Conservation (phyloP, 179 eudicot genomes). For the Spinacia oleracea region DNA sequence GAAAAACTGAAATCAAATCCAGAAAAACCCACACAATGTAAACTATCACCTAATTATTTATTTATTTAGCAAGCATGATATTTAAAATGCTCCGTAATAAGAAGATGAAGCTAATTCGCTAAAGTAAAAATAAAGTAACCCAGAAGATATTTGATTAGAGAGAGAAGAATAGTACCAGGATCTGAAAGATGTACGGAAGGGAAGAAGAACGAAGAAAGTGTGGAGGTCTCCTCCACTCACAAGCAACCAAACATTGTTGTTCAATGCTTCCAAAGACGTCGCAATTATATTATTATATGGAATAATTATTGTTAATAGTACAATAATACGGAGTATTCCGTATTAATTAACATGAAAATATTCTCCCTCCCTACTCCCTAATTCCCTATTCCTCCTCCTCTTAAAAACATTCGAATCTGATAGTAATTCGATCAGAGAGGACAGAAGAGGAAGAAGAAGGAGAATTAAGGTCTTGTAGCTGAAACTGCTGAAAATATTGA, state of each 20-base stretch:
- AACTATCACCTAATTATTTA: background rate
- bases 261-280: conserved; percentile 30
- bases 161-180: conserved; percentile 26
- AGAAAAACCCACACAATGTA: no score
- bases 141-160: conserved; percentile 20
- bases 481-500: conserved; percentile 85
- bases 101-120: background rate
- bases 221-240: background rate
- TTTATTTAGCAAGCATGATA: background rate
- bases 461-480: conserved; percentile 79
- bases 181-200: conserved; percentile 19
- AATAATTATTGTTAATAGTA: no score
- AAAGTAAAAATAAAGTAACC: conserved; percentile 12
- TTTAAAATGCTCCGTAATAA: no score
- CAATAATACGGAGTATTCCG: no score
- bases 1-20: background rate
- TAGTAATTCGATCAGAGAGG: no score
- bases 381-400: no score
- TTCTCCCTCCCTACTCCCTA: no score
- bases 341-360: background rate
- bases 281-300: conserved; percentile 9
- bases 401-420: no score
- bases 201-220: background rate
- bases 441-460: no score
- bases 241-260: conserved; percentile 28